phyloP scores from a whole-genome alignment of 2,329 filamentous ascomycete species.

The Colletotrichum orchidophilum region DNA sequence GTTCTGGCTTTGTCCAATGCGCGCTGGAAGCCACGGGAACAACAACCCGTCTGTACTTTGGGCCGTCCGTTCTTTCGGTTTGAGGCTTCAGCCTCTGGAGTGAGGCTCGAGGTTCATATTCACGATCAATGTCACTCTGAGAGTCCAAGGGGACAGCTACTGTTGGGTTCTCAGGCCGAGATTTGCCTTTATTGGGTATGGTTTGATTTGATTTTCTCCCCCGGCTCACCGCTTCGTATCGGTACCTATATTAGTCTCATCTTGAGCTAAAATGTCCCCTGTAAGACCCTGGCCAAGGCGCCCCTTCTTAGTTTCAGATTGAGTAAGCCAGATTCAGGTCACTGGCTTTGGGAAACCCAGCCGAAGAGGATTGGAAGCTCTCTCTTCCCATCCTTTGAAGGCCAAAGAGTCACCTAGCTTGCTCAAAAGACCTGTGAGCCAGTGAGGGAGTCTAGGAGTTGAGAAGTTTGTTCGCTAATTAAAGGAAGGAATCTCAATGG shows the following conservation, averaged over 20 bases:
- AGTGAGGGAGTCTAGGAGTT: neutral
- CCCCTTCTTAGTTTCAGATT: constrained; percentile 25
- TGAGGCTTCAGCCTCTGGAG: neutral
- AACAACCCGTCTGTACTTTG: neutral
- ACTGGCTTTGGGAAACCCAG: neutral
- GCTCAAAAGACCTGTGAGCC: neutral
- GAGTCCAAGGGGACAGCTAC: no score
- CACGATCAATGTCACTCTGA: neutral
- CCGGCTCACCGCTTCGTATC: constrained; percentile 20
- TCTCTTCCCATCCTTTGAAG: neutral
- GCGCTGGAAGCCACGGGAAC: neutral
- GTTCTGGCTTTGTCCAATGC: neutral
- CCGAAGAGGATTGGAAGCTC: neutral
- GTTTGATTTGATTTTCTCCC: neutral
- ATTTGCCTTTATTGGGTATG: neutral
- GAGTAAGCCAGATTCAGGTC: neutral
- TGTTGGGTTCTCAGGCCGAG: neutral
- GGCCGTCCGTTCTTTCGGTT: neutral
- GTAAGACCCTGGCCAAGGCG: neutral
- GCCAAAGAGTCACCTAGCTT: neutral
- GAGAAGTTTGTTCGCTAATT: neutral
- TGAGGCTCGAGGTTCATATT: neutral
- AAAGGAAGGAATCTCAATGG: neutral
- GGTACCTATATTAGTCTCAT: constrained; percentile 18
- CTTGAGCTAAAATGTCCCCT: constrained; percentile 9